phyloP scores from a whole-genome alignment of 305 asterid genomes.

The Salvia sclarea region DNA sequence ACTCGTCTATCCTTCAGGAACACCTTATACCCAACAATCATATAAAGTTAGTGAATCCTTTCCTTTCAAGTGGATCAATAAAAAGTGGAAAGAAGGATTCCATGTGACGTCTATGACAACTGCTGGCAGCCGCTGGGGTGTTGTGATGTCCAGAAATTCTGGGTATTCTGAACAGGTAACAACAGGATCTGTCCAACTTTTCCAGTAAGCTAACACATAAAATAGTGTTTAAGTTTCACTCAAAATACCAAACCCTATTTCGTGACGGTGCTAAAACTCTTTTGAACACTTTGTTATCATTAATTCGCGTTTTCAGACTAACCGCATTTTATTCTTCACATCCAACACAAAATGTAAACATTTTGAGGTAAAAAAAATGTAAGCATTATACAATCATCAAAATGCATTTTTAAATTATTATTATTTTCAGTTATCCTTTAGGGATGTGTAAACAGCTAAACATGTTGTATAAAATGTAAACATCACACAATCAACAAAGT shows the following conservation, averaged over 20 bases:
- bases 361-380: no score
- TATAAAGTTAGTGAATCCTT: conserved; percentile 84
- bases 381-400: no score
- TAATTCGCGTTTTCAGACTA: background rate
- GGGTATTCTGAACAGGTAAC: conserved; percentile 81
- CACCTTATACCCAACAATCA: conserved; percentile 79
- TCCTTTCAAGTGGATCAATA: conserved; percentile 85
- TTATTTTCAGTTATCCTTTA: no score
- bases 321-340: background rate
- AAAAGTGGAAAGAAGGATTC: conserved; percentile 88
- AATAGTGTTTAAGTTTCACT: background rate
- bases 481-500: no score
- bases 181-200: background rate
- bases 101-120: conserved; percentile 88
- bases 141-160: conserved; percentile 79
- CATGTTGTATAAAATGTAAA: no score
- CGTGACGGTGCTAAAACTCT: background rate
- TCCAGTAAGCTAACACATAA: background rate
- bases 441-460: no score
- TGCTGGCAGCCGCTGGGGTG: conserved; percentile 89
- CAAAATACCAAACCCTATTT: background rate
- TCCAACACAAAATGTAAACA: background rate
- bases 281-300: background rate
- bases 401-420: background rate
- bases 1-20: conserved; percentile 45